Evolutionary conservation across 2,329 filamentous ascomycete species (phyloP).

Genomic region (Escovopsis sp.): DNA sequence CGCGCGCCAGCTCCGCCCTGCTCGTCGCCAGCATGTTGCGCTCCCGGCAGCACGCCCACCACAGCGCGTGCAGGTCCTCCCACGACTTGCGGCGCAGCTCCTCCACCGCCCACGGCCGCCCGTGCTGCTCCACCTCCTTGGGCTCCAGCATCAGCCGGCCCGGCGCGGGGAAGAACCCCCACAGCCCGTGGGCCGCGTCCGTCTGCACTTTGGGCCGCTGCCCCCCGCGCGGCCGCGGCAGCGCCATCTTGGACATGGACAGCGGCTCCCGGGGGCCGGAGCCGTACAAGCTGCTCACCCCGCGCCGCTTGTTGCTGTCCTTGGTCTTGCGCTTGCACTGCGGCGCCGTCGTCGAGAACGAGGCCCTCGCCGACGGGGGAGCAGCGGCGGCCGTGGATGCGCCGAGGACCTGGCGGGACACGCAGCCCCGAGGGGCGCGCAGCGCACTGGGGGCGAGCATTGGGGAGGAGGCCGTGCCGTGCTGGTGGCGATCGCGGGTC

Average conservation of each 20-base stretch:
- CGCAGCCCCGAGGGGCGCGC: slow-evolving; percentile 14
- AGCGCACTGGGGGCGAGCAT: slow-evolving; percentile 17
- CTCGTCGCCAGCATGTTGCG: slow-evolving; percentile 79
- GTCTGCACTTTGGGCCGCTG: slow-evolving; percentile 42
- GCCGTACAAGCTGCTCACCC: slow-evolving; percentile 65
- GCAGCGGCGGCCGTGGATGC: slow-evolving; percentile 1
- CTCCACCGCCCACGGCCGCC: slow-evolving; percentile 68
- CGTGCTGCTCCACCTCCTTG: slow-evolving; percentile 55
- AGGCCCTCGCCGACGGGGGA: slow-evolving; percentile 5
- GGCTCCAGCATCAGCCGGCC: slow-evolving; percentile 57
- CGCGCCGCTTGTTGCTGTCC: slow-evolving; percentile 68
- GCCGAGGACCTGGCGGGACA: slow-evolving; percentile 5
- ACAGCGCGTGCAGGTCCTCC: slow-evolving; percentile 83
- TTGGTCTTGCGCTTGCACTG: slow-evolving; percentile 36
- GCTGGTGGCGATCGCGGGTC: too few relatives aligned
- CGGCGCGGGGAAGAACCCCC: slow-evolving; percentile 72
- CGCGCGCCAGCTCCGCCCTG: slow-evolving; percentile 48
- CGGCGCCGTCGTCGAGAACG: slow-evolving; percentile 41
- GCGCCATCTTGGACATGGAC: slow-evolving; percentile 53
- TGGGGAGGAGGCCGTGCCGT: slow-evolving; percentile 1
- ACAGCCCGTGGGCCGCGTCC: slow-evolving; percentile 72
- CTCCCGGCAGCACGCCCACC: slow-evolving; percentile 91
- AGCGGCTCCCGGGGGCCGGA: slow-evolving; percentile 63
- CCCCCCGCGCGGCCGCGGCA: slow-evolving; percentile 52
- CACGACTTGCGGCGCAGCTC: slow-evolving; percentile 83